phyloP scores from a whole-genome alignment of 1,284 basidiomycete species.

The Leccinum pseudoinsigne region DNA sequence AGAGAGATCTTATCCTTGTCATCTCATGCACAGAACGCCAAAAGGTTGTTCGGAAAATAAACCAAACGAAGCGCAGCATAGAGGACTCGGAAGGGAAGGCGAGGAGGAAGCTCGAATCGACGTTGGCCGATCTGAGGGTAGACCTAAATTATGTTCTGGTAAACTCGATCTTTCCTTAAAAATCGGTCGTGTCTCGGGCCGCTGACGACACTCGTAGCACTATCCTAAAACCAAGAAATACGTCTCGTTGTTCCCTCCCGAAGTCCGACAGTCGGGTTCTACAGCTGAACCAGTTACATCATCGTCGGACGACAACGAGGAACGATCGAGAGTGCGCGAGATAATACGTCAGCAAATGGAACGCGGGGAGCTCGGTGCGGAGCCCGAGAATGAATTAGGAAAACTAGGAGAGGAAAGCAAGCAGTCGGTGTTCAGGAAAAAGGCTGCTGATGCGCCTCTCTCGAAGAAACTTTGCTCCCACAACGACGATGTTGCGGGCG shows the following conservation, averaged over 20 bases:
- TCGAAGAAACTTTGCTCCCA: conserved; percentile 8
- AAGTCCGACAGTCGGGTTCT: conserved; percentile 44
- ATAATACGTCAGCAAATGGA: conserved; percentile 68
- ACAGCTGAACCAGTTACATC: conserved; percentile 12
- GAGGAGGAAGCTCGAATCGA: conserved; percentile 45
- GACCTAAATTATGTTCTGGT: conserved; percentile 88
- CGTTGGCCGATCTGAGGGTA: conserved; percentile 63
- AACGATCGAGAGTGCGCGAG: conserved; percentile 61
- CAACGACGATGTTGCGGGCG: conserved; percentile 33
- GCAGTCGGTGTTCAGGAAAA: conserved; percentile 8
- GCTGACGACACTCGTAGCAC: conserved; percentile 46
- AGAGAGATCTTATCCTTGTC: not conserved
- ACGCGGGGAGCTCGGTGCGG: conserved; percentile 53
- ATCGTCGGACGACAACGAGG: conserved; percentile 25
- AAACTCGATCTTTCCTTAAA: not conserved
- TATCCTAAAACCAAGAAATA: conserved; percentile 85
- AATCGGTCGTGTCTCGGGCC: not conserved
- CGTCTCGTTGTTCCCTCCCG: conserved; percentile 81
- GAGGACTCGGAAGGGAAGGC: conserved; percentile 37
- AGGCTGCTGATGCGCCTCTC: not conserved
- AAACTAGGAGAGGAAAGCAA: conserved; percentile 20
- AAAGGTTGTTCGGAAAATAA: conserved; percentile 76
- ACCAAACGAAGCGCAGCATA: conserved; percentile 56
- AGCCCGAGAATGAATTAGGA: conserved; percentile 57
- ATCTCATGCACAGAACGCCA: conserved; percentile 60